Conservation (phyloP, 805 yeast genomes). For the Ogataea saltuana region DNA sequence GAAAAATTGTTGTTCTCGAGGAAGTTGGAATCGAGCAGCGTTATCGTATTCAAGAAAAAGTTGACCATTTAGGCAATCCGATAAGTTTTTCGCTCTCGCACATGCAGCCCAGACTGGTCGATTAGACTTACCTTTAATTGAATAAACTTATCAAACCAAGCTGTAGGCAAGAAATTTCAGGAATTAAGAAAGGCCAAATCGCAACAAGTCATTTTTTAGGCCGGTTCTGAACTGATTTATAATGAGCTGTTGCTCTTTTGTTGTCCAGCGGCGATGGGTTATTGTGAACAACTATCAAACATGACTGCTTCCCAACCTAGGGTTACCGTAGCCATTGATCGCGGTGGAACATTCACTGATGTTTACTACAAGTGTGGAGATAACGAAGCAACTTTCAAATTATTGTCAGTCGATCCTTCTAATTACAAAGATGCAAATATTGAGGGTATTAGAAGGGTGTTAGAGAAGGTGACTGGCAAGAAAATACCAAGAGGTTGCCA, state of each 20-base stretch:
- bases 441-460: slow-evolving; percentile 29
- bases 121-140: slow-evolving; percentile 7
- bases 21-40: slow-evolving; percentile 7
- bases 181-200: too few species aligned
- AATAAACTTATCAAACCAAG: too few species aligned
- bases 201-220: too few species aligned
- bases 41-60: slow-evolving; percentile 5
- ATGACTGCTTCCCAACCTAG: slow-evolving; percentile 5
- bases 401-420: slow-evolving; percentile 29
- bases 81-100: slow-evolving; percentile 1
- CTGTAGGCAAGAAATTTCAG: too few species aligned
- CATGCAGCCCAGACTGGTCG: too few species aligned
- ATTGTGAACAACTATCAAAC: background rate
- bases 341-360: slow-evolving; percentile 50
- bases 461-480: slow-evolving; percentile 19
- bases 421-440: slow-evolving; percentile 31
- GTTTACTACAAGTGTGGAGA: slow-evolving; percentile 43
- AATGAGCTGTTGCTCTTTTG: too few species aligned
- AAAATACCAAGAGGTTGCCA: slow-evolving; percentile 20
- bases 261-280: too few species aligned
- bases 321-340: slow-evolving; percentile 19
- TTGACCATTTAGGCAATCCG: background rate
- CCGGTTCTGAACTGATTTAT: too few species aligned
- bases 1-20: background rate
- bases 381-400: slow-evolving; percentile 37